Evolutionary conservation across 2,329 filamentous ascomycete genomes (phyloP), one percentile per base, ranked within the genome.

Genomic region (Trichoderma semiorbis): DNA sequence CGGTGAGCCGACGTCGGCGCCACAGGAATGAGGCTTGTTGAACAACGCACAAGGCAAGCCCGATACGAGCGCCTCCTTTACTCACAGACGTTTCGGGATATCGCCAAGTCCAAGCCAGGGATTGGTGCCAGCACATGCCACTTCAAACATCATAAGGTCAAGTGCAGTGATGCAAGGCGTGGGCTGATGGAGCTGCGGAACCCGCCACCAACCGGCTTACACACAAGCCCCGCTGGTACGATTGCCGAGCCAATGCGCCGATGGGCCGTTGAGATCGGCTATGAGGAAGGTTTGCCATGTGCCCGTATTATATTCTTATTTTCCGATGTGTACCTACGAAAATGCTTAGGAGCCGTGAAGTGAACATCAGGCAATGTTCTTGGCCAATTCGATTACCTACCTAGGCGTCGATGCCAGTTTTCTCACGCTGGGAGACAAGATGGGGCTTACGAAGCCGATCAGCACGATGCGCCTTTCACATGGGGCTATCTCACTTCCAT

Each of bases 1-100:
- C n/a, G 16, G 16, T 24, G 63, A 26, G 66, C 60, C 60, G 71
- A 70, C 32, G 71, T 72, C 70, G 70, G 70, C 64, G 53, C 36
- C 55, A 36, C 10, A 34, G 24, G 12, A 24, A 30, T 28, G 60
- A 47, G 28, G 34, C 24, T 57, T 16, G 30, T 11, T 57, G 50
- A 62, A 62, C 67, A 53, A 32, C 57, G 16, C 55, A 50, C 28
- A 61, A 61, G 18, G 1, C 57, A n/a, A 21, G 30, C 26, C 67
- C 16, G 21, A 62, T 28, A 34, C 21, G 26, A 50, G 16, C 66
- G 57, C 18, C 55, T 32, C 66, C 57, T 62, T 43, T 32, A 30
- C 1, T 26, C 39, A 26, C 30, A 57, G 47, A 26, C 24, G 30
- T 5, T 62, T 36, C 57, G 28, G 57, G 21, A 53, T 24, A 53